Evolutionary conservation across 805 yeast species (phyloP).

Genomic region (Suhomyces faveliae): DNA sequence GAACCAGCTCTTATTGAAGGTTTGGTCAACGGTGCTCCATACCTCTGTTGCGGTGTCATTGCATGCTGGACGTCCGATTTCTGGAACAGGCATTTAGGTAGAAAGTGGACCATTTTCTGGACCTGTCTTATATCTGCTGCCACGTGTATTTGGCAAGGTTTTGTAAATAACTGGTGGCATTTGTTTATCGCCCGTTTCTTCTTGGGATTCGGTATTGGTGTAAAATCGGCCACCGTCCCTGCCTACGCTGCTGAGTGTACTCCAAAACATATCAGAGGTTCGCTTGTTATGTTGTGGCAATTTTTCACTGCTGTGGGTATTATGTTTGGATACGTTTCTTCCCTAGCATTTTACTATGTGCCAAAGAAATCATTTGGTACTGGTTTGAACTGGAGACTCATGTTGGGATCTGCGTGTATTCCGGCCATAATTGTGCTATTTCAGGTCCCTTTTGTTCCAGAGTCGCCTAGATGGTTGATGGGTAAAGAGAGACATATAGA

Average conservation of each 20-base stretch:
- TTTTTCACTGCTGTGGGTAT: conserved; percentile 75
- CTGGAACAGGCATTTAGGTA: conserved; percentile 51
- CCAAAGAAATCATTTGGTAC: conserved; percentile 44
- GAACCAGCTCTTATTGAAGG: conserved; percentile 59
- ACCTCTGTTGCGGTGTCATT: conserved; percentile 54
- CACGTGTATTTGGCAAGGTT: conserved; percentile 69
- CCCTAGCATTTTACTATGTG: conserved; percentile 58
- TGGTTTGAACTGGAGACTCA: conserved; percentile 57
- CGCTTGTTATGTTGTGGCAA: conserved; percentile 71
- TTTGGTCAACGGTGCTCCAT: conserved; percentile 63
- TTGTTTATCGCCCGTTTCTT: conserved; percentile 56
- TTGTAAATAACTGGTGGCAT: conserved; percentile 59
- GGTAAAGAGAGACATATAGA: conserved; percentile 48
- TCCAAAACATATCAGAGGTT: conserved; percentile 60
- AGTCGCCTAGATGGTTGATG: conserved; percentile 70
- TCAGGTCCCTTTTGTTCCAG: conserved; percentile 58
- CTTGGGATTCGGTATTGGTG: conserved; percentile 65
- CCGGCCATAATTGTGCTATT: conserved; percentile 54
- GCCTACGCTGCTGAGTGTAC: conserved; percentile 63
- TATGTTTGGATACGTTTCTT: conserved; percentile 61
- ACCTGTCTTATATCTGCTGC: conserved; percentile 57
- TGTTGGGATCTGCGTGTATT: conserved; percentile 62
- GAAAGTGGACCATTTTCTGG: conserved; percentile 60
- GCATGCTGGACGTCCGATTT: conserved; percentile 62
- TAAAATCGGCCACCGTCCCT: conserved; percentile 67